phyloP scores from a whole-genome alignment of 805 yeast genomes.

The Spathaspora passalidarum region DNA sequence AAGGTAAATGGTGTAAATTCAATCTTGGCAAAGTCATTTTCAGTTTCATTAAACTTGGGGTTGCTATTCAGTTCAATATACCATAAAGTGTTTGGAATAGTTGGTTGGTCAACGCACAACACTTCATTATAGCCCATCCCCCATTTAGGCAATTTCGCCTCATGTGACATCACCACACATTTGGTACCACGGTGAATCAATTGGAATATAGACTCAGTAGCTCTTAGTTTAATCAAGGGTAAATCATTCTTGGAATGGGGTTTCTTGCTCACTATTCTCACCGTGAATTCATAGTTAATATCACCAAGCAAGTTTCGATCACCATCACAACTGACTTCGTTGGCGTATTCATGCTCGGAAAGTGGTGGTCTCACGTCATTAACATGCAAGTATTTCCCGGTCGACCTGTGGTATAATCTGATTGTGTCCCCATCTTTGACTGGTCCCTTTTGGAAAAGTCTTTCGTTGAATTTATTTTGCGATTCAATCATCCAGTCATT shows the following conservation, averaged over 20 bases:
- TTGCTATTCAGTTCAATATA: constrained; percentile 64
- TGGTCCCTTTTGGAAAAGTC: constrained; percentile 31
- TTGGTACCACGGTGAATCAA: constrained; percentile 62
- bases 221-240: constrained; percentile 39
- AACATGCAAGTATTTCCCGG: constrained; percentile 69
- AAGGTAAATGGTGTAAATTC: constrained; percentile 31
- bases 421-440: constrained; percentile 56
- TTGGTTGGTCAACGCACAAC: constrained; percentile 75
- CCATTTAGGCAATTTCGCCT: constrained; percentile 75
- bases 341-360: constrained; percentile 85
- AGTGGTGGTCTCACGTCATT: constrained; percentile 80
- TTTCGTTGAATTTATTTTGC: constrained; percentile 30
- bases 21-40: constrained; percentile 16
- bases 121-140: constrained; percentile 86
- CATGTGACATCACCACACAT: constrained; percentile 76
- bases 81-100: constrained; percentile 67
- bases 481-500: constrained; percentile 73
- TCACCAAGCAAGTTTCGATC: constrained; percentile 61
- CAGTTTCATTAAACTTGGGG: constrained; percentile 36
- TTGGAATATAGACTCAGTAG: constrained; percentile 69
- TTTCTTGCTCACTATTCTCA: constrained; percentile 43
- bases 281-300: constrained; percentile 65
- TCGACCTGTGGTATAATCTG: constrained; percentile 64
- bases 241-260: constrained; percentile 31
- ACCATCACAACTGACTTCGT: constrained; percentile 76